A percentile compares a stretch with the other conserved stretches of the same genome.
phyloP scores from a whole-genome alignment of 441 rosid genomes.

The Populus hybrid region DNA sequence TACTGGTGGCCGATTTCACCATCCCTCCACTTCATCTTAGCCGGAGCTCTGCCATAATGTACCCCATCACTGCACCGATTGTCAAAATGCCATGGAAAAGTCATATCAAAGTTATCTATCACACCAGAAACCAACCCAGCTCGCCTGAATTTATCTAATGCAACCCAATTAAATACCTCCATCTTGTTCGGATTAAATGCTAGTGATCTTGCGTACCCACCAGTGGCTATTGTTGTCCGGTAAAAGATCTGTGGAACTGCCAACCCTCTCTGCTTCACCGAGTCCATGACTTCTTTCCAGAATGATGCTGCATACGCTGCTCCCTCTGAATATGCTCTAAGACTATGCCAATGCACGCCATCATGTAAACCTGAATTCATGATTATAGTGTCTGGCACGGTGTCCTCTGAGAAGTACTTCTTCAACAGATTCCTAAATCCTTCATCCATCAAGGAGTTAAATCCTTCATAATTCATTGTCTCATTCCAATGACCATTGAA shows the following conservation, averaged over 20 bases:
- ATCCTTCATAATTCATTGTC: too few relatives aligned
- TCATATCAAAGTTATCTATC: constrained; percentile 41
- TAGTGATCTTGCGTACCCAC: constrained; percentile 63
- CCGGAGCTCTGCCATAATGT: constrained; percentile 86
- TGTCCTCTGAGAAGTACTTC: constrained; percentile 63
- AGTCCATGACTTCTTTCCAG: constrained; percentile 69
- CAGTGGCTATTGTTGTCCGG: constrained; percentile 82
- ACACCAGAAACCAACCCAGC: too few relatives aligned
- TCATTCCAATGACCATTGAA: too few relatives aligned
- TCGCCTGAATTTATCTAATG: too few relatives aligned
- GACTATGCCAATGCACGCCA: constrained; percentile 59
- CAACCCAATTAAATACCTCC: too few relatives aligned
- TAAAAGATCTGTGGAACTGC: constrained; percentile 54
- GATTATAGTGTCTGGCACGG: constrained; percentile 69
- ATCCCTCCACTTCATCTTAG: constrained; percentile 81
- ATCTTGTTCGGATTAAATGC: too few relatives aligned
- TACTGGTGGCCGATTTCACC: constrained; percentile 96
- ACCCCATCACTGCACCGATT: constrained; percentile 90
- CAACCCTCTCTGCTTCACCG: constrained; percentile 56
- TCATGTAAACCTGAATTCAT: constrained; percentile 93
- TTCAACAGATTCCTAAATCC: constrained; percentile 32
- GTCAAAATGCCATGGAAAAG: constrained; percentile 92
- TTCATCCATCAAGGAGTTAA: too few relatives aligned
- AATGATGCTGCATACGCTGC: constrained; percentile 69
- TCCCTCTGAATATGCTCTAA: constrained; percentile 53